Evolutionary conservation across 129 eudicot species (phyloP).

Genomic region (Escallonia rubra): DNA sequence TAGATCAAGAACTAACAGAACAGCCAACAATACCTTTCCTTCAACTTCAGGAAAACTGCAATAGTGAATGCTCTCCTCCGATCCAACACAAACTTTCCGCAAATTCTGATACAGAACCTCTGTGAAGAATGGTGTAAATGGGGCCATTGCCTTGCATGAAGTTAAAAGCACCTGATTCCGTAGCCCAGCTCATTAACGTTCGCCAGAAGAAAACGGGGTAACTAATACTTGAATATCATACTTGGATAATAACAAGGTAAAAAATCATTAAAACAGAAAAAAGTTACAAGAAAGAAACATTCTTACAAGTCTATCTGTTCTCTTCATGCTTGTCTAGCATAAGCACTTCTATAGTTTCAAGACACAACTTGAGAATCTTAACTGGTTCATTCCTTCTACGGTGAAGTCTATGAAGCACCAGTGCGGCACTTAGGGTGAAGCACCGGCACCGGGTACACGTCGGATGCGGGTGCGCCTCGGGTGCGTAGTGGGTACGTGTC

Average conservation of each 20-base stretch:
- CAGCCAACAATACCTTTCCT: conserved; percentile 42
- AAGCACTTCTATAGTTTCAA: too few relatives aligned
- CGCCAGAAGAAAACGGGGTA: background rate
- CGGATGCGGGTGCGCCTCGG: too few relatives aligned
- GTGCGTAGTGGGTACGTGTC: too few relatives aligned
- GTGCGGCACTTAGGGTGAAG: too few relatives aligned
- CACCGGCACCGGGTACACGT: too few relatives aligned
- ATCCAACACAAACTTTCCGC: conserved; percentile 47
- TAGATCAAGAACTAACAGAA: background rate
- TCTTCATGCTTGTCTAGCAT: too few relatives aligned
- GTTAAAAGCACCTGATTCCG: conserved; percentile 60
- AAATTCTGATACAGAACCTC: conserved; percentile 81
- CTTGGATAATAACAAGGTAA: background rate
- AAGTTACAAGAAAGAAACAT: background rate
- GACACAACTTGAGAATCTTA: too few relatives aligned
- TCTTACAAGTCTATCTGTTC: too few relatives aligned
- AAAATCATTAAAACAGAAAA: background rate
- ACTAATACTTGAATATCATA: background rate
- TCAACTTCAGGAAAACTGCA: conserved; percentile 77
- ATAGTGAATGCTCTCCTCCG: conserved; percentile 88
- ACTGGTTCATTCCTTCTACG: too few relatives aligned
- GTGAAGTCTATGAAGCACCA: too few relatives aligned
- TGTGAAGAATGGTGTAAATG: conserved; percentile 90
- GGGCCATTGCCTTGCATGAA: conserved; percentile 86
- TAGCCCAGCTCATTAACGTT: background rate